Evolutionary conservation across 139 green algal genomes (phyloP).

Genomic region (Closterium sp.): DNA sequence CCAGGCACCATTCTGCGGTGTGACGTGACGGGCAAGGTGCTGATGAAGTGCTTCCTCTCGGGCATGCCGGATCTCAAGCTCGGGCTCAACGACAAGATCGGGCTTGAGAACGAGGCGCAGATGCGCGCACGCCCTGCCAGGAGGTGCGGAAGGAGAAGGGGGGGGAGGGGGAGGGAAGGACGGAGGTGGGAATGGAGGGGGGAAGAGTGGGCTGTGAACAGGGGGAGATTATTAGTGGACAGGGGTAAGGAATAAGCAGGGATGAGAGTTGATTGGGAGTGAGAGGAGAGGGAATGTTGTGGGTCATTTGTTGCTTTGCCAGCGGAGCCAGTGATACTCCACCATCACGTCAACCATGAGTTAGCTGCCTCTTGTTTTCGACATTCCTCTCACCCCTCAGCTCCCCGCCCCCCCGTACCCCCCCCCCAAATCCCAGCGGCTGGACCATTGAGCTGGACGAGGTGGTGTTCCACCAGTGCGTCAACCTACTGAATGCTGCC

Average conservation of each 20-base stretch:
- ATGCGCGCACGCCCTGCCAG: slow-evolving; percentile 1
- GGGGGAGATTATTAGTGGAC: too few relatives aligned
- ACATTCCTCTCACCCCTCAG: too few relatives aligned
- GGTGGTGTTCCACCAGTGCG: slow-evolving; percentile 92
- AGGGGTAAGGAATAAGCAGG: not conserved
- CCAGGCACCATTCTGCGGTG: slow-evolving; percentile 72
- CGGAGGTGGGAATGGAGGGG: too few relatives aligned
- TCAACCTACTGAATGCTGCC: too few relatives aligned
- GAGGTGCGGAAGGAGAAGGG: slow-evolving; percentile 3
- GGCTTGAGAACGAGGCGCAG: slow-evolving; percentile 57
- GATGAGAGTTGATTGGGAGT: too few relatives aligned
- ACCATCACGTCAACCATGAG: too few relatives aligned
- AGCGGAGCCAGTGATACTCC: too few relatives aligned
- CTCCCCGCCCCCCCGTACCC: not conserved
- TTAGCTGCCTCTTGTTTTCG: not conserved
- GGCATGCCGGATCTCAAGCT: slow-evolving; percentile 95
- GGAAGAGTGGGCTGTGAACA: too few relatives aligned
- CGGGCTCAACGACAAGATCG: slow-evolving; percentile 84
- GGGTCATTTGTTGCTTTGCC: too few relatives aligned
- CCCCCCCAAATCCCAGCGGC: not conserved
- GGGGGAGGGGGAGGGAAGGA: too few relatives aligned
- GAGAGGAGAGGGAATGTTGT: too few relatives aligned
- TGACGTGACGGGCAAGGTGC: slow-evolving; percentile 80
- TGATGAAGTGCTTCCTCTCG: slow-evolving; percentile 89
- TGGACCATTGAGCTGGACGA: slow-evolving; percentile 70